Evolutionary conservation across 2,329 filamentous ascomycete species (phyloP).

Genomic region (Fusarium luffae): DNA sequence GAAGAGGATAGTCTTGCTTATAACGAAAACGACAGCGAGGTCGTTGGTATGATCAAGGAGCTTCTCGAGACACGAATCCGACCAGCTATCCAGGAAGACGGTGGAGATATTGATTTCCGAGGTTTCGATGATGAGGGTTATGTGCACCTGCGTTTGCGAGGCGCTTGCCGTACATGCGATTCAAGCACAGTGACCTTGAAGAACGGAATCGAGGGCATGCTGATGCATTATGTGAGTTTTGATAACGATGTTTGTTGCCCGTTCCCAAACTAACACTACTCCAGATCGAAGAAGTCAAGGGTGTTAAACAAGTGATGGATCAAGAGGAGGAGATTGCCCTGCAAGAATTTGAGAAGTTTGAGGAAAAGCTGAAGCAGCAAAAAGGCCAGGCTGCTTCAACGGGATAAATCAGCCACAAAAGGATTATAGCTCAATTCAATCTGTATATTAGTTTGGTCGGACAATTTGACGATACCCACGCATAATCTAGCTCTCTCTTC

Average conservation of each 20-base stretch:
- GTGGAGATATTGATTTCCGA: constrained; percentile 94
- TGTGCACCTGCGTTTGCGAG: constrained; percentile 87
- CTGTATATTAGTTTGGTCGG: constrained; percentile 42
- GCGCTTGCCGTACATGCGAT: constrained; percentile 95
- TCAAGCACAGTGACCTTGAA: constrained; percentile 96
- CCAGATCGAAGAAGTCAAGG: constrained; percentile 94
- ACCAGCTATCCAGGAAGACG: constrained; percentile 96
- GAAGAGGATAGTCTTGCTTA: constrained; percentile 80
- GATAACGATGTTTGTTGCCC: constrained; percentile 39
- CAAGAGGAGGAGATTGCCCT: constrained; percentile 90
- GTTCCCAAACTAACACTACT: constrained; percentile 43
- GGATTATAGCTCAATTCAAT: constrained; percentile 1
- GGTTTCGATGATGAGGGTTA: constrained; percentile 85
- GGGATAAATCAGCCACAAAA: constrained; percentile 4
- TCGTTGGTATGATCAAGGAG: constrained; percentile 99
- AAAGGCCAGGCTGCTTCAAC: constrained; percentile 52
- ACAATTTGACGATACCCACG: constrained; percentile 45
- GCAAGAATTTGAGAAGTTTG: constrained; percentile 92
- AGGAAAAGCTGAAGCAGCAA: constrained; percentile 77
- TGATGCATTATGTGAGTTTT: constrained; percentile 87
- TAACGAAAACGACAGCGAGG: constrained; percentile 91
- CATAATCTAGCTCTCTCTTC: constrained; percentile 5
- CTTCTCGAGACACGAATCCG: constrained; percentile 93
- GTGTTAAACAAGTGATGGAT: constrained; percentile 89
- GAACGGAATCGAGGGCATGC: constrained; percentile 98